phyloP scores from a whole-genome alignment of 2,329 filamentous ascomycete species.

The Alternaria panax region DNA sequence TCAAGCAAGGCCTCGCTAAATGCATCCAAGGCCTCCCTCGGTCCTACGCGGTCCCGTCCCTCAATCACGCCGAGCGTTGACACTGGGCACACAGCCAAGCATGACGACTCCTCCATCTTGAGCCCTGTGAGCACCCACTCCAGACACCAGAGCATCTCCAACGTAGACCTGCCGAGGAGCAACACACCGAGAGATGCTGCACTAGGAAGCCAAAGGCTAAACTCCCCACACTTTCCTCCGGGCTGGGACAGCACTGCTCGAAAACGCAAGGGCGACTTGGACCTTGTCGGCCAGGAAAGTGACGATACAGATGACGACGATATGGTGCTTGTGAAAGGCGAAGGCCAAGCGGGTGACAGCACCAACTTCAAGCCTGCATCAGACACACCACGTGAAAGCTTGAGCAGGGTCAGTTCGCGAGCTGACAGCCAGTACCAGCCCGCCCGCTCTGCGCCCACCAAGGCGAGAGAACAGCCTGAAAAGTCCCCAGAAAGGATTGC shows the following conservation, averaged over 20 bases:
- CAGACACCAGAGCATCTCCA: slow-evolving; percentile 28
- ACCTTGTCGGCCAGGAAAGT: slow-evolving; percentile 38
- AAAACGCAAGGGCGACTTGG: slow-evolving; percentile 32
- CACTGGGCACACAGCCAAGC: slow-evolving; percentile 22
- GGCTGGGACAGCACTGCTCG: slow-evolving; percentile 29
- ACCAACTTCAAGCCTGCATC: slow-evolving; percentile 30
- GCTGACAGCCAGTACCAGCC: slow-evolving; percentile 35
- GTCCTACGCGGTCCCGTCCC: slow-evolving; percentile 39
- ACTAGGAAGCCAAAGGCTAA: slow-evolving; percentile 15
- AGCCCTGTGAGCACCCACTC: slow-evolving; percentile 38
- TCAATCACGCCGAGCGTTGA: slow-evolving; percentile 36
- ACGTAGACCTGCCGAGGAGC: slow-evolving; percentile 28
- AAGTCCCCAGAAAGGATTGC: slow-evolving; percentile 33
- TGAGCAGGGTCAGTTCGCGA: slow-evolving; percentile 32
- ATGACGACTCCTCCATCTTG: slow-evolving; percentile 37
- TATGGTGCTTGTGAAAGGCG: slow-evolving; percentile 35
- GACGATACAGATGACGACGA: slow-evolving; percentile 47
- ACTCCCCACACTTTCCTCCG: slow-evolving; percentile 30
- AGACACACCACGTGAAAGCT: slow-evolving; percentile 33
- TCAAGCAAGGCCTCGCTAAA: slow-evolving; percentile 44
- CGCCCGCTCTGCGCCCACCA: slow-evolving; percentile 27
- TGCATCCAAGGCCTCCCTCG: slow-evolving; percentile 4
- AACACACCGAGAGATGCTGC: slow-evolving; percentile 26
- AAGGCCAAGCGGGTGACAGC: slow-evolving; percentile 29
- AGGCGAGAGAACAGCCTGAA: slow-evolving; percentile 32